These are phyloP conservation scores for Didymellaceae sp. DNA, from an alignment of 2,329 filamentous ascomycete genomes.

Conservation along the genomic window DNA sequence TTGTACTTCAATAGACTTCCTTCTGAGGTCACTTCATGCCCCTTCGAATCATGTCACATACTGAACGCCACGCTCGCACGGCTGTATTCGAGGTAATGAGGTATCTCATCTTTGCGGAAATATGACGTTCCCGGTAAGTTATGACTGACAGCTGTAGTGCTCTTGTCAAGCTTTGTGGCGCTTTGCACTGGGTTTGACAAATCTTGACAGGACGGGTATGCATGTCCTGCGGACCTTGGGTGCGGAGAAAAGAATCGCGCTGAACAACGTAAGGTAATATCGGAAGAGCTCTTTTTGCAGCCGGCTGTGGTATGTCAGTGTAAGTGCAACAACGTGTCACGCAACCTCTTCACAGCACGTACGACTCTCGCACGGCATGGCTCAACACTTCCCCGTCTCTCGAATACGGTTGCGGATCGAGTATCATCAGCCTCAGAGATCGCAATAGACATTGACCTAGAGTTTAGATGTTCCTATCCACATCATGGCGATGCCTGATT, in stretches of 20 bases:
- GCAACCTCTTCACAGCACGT: background rate
- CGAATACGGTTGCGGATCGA: background rate
- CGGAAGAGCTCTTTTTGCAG: background rate
- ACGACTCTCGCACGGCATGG: background rate
- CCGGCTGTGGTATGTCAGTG: background rate
- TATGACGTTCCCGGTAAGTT: constrained; percentile 16
- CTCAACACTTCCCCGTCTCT: background rate
- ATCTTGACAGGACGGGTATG: background rate
- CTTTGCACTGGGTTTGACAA: constrained; percentile 28
- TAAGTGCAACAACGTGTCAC: constrained; percentile 6
- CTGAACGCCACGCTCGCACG: constrained; percentile 18
- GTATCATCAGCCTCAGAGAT: background rate
- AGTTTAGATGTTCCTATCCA: too few species aligned
- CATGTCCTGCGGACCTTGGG: background rate
- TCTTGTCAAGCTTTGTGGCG: constrained; percentile 46
- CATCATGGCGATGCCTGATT: too few species aligned
- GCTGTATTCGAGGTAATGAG: too few species aligned
- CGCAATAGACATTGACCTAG: too few species aligned
- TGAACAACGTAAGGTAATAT: background rate
- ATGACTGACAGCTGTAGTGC: constrained; percentile 33
- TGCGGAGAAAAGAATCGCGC: background rate
- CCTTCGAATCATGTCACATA: constrained; percentile 17
- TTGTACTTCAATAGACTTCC: constrained; percentile 1
- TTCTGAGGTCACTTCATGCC: constrained; percentile 16
- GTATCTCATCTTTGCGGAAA: too few species aligned